phyloP scores from a whole-genome alignment of 805 yeast species.

The Starmerella floricola region DNA sequence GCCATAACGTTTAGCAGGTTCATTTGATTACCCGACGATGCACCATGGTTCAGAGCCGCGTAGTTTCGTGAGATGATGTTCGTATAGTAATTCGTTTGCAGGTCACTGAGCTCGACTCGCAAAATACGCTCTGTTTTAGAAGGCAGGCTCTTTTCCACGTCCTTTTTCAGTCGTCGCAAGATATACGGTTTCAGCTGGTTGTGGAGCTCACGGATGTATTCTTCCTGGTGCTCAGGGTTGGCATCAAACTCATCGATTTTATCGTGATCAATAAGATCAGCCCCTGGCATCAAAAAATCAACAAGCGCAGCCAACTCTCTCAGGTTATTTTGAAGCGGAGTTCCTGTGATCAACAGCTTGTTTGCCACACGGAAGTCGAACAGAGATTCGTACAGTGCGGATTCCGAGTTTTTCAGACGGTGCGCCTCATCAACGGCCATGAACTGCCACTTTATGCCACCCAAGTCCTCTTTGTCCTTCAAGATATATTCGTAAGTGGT shows the following conservation, averaged over 20 bases:
- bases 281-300: slow-evolving; percentile 93
- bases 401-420: slow-evolving; percentile 84
- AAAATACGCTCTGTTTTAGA: slow-evolving; percentile 90
- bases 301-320: slow-evolving; percentile 92
- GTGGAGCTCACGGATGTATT: slow-evolving; percentile 76
- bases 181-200: slow-evolving; percentile 80
- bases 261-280: slow-evolving; percentile 78
- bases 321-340: slow-evolving; percentile 92
- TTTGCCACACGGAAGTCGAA: slow-evolving; percentile 71
- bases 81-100: slow-evolving; percentile 89
- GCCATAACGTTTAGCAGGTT: slow-evolving; percentile 85
- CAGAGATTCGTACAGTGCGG: slow-evolving; percentile 81
- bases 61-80: slow-evolving; percentile 88
- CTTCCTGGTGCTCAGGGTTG: slow-evolving; percentile 53
- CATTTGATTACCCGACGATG: slow-evolving; percentile 61
- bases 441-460: slow-evolving; percentile 84
- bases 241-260: slow-evolving; percentile 65
- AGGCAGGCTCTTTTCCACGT: slow-evolving; percentile 93
- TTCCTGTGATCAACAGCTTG: slow-evolving; percentile 87
- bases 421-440: slow-evolving; percentile 98
- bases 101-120: slow-evolving; percentile 87
- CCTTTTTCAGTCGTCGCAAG: slow-evolving; percentile 85
- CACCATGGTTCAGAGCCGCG: slow-evolving; percentile 77
- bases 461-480: slow-evolving; percentile 73
- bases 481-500: slow-evolving; percentile 95